A percentile compares a stretch with the other conserved stretches of the same genome.
Conservation (phyloP, 1,284 basidiomycete species). For the Fomitopsis betulina region DNA sequence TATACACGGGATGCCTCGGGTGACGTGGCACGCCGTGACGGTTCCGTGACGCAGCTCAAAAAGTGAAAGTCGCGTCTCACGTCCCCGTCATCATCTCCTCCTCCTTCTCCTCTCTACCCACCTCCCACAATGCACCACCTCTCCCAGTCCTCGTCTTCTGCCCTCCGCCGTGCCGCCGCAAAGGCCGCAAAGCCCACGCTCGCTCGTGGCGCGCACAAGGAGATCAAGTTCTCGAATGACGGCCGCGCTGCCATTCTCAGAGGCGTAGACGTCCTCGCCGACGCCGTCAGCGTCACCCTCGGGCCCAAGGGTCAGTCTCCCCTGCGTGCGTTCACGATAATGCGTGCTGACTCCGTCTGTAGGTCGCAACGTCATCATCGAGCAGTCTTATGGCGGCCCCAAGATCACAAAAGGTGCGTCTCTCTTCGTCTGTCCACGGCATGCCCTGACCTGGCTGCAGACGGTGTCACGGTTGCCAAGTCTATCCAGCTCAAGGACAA, state of each 20-base stretch:
- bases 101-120: background rate
- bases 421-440: background rate
- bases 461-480: constrained; percentile 98
- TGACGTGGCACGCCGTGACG: no score
- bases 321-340: no score
- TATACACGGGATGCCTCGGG: no score
- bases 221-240: constrained; percentile 96
- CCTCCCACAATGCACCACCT: constrained; percentile 31
- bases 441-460: constrained; percentile 33
- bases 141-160: constrained; percentile 37
- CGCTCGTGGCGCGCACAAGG: constrained; percentile 83
- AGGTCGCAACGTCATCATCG: constrained; percentile 98
- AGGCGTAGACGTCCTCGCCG: constrained; percentile 95
- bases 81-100: constrained; percentile 4
- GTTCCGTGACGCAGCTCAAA: no score
- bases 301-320: constrained; percentile 82
- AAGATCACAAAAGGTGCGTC: constrained; percentile 90
- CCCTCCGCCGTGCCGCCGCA: constrained; percentile 36
- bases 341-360: constrained; percentile 12
- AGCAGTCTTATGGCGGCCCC: constrained; percentile 95
- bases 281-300: constrained; percentile 92
- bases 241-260: constrained; percentile 91
- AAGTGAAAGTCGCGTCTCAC: no score
- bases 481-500: constrained; percentile 94
- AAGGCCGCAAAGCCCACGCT: constrained; percentile 47